Conservation (phyloP, 352 stramenopile species). For the Globisporangium nodosum region DNA sequence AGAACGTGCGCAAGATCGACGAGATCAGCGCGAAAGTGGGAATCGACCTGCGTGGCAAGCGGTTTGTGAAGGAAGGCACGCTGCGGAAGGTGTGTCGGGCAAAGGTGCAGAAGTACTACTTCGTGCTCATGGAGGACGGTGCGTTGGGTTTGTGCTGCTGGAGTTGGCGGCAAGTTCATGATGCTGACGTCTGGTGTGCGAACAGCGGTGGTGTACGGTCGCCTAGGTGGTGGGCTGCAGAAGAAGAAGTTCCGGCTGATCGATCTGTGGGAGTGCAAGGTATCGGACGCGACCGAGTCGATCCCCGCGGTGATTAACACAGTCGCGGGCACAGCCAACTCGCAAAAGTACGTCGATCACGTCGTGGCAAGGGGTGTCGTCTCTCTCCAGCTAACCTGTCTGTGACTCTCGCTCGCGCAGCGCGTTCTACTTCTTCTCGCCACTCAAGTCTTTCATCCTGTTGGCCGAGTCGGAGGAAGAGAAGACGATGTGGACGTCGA, state of each 20-base stretch:
- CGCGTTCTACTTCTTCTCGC: constrained; percentile 83
- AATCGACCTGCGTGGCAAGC: constrained; percentile 51
- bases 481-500: constrained; percentile 52
- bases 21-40: constrained; percentile 59
- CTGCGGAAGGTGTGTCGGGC: constrained; percentile 84
- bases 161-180: background rate
- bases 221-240: constrained; percentile 41
- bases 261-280: constrained; percentile 73
- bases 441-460: constrained; percentile 84
- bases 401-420: constrained; percentile 17
- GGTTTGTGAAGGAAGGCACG: constrained; percentile 72
- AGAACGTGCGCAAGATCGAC: constrained; percentile 61
- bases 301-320: constrained; percentile 70
- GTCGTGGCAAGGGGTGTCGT: background rate
- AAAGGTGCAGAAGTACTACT: constrained; percentile 81
- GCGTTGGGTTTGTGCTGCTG: constrained; percentile 10
- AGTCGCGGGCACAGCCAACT: constrained; percentile 32
- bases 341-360: constrained; percentile 42
- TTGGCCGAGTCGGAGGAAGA: constrained; percentile 59
- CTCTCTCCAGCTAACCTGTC: background rate
- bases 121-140: constrained; percentile 82
- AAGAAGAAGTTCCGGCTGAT: constrained; percentile 84
- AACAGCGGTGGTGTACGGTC: constrained; percentile 68
- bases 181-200: background rate
- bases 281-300: constrained; percentile 58